Base-by-base conservation (phyloP, 805 yeast genomes). In the Tetrapisispora fleetii region DNA sequence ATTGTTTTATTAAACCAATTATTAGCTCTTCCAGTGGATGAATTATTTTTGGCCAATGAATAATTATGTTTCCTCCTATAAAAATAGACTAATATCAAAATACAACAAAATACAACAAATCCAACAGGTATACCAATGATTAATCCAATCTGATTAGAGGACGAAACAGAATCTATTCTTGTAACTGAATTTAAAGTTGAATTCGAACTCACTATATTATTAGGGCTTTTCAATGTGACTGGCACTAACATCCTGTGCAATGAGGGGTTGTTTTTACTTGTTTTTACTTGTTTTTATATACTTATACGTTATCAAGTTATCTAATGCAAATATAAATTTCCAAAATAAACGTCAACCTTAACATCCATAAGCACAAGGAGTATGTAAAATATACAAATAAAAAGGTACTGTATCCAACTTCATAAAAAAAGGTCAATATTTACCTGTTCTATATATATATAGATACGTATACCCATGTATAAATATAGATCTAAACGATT, bases 61-160 rank as follows among this genome's bases (percentile, higher is more conserved):
- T 28, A 36, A 10, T 40, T 14, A 32, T 47, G 48, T 37, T 48
- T 55, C 10, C 47, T 48, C 24, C 53, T 52, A 37, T 48, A 54
- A 24, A 54, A 54, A 46, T 52, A 55, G 2, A 54, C 35, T 27
- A 59, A 43, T 42, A 62, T 49, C 30, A 57, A 19, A 2, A 54
- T 14, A 17, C 63, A 41, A 2, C 58, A 59, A 8, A 60, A 47
- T 38, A 55, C 52, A 44, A 62, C 58, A 9, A 64, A 48, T 1
- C 64, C 67, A 14, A 64, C 50, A 2, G 68, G 68, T 17, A 64
- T 48, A 1, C 68, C 68, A 22, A 64, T 55, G 5, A 66, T 54
- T n/a, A 64, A 46, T 1, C 62, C 68, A 28, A 64, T 50, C 1
- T 52, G 49, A 33, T 42, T 49, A 13, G 40, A 36, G 1, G 52